phyloP scores from a whole-genome alignment of 2,329 filamentous ascomycete species.

The Graphium sp. region DNA sequence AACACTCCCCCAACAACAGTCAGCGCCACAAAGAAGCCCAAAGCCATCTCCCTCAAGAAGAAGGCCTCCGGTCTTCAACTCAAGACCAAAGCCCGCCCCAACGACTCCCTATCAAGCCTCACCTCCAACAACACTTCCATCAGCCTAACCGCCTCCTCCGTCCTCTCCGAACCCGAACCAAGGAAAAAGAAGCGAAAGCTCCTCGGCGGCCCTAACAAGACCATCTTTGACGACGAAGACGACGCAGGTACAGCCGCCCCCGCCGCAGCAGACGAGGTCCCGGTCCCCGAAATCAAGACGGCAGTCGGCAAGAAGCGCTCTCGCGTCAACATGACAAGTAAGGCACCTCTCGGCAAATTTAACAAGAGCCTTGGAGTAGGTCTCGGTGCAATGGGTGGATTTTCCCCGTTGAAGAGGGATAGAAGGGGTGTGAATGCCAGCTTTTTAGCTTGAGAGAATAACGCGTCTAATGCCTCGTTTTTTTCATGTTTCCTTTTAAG shows the following conservation, averaged over 20 bases:
- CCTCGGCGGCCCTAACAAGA: constrained; percentile 42
- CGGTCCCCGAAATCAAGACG: constrained; percentile 7
- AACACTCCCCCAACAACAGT: constrained; percentile 16
- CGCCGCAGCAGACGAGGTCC: constrained; percentile 3
- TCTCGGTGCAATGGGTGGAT: constrained; percentile 27
- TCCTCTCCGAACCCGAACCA: constrained; percentile 18
- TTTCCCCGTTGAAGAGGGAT: constrained; percentile 60
- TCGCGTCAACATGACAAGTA: constrained; percentile 2
- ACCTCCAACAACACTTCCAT: too few species aligned
- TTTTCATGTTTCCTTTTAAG: too few species aligned
- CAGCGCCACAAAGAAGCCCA: too few species aligned
- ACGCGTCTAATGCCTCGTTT: too few species aligned
- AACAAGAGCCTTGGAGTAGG: constrained; percentile 13
- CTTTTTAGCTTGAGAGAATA: constrained; percentile 29
- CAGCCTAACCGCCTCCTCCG: too few species aligned
- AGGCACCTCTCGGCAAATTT: constrained; percentile 3
- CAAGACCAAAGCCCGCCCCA: constrained; percentile 3
- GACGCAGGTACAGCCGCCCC: constrained; percentile 19
- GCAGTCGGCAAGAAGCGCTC: constrained; percentile 10
- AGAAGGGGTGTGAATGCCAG: constrained; percentile 44
- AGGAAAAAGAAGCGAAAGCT: constrained; percentile 62
- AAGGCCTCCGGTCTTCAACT: constrained; percentile 3
- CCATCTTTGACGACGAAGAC: constrained; percentile 53
- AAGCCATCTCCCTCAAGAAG: too few species aligned
- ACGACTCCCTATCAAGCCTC: too few species aligned